Evolutionary conservation across 495 filamentous ascomycete genomes (phyloP), one percentile per base, ranked within the genome.

Genomic region (Entonaema liquescens): DNA sequence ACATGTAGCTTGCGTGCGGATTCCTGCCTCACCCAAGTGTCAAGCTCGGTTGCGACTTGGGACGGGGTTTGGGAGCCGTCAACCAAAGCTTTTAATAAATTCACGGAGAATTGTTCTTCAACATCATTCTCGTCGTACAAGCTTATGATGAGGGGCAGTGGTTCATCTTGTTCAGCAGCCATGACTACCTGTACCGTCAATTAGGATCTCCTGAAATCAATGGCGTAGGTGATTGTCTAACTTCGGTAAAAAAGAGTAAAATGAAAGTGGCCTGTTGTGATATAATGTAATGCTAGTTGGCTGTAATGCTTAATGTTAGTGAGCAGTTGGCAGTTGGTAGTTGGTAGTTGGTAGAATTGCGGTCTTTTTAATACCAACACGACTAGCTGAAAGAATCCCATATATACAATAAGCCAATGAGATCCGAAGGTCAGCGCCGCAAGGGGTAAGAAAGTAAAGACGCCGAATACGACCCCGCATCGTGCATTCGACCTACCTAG

Each of bases 21-120:
- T 33, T 69, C 53, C 5, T 53, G 31, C 21, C 63, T 33, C 25
- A 69, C 54, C 66, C 66, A 69, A 12, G 29, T 28, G 36, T 69
- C 66, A 19, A 69, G 31, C 33, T 63, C 54, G 17, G 52, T 42
- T 0, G 66, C 59, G 19, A 44, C 15, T 17, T 58, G 33, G 3
- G 59, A 26, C 15, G 66, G 66, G 9, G 53, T 28, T 26, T 54
- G 59, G n/a, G 66, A 69, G 31, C 59, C 66, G 7, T 64, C 59
- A 23, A 56, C 66, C 19, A 69, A 23, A 17, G 40, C n/a, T 44
- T 53, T 42, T 53, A 69, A 59, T 4, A 69, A 2, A 8, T 33
- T 26, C 54, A 53, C 44, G 54, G 59, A 69, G 44, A 69, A 69
- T 47, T 8, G 40, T 19, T 59, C 54, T 23, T 63, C 54, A 5